Evolutionary conservation across 305 asterid species (phyloP), one percentile per base, ranked within the genome.

Genomic region (Plantago rigida): DNA sequence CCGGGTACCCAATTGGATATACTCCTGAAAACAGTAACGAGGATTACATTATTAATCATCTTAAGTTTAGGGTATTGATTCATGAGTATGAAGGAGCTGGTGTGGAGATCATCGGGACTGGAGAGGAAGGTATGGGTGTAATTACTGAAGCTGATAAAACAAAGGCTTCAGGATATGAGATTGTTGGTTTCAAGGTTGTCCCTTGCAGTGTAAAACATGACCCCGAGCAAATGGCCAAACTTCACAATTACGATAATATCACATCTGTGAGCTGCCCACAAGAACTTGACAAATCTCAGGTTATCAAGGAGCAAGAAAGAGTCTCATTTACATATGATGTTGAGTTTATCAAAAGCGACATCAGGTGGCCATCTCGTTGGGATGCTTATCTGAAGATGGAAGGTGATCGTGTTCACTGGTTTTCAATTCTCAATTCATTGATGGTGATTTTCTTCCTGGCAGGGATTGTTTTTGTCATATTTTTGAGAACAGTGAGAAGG

Each of bases 301-400:
- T 71, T 26, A 77, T 82, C 45, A 73, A 56, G 72, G 85, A 79
- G 74, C 78, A 62, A 24, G 87, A 81, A 54, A 51, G 77, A 60
- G 70, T 81, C 28, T 76, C 87, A 1, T 81, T 81, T 66, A 78
- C 82, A 10, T 81, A 81, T 60, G 87, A 78, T 55, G 81, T 81
- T 47, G 78, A 77, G 72, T 81, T 76, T 72, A 82, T 71, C 58
- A 77, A 74, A 62, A 78, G 84, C 46, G 51, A 76, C 59, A 70
- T 78, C 54, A 78, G 60, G 56, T 81, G 87, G 87, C 87, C 84
- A 3, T 78, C 87, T 54, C 70, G 87, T 14, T 81, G 87, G 87
- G 87, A 81, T 51, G 80, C 80, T 34, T 81, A 81, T 68, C 66
- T 81, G 62, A 78, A 78, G 72, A 81, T 78, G 84, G 87, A 81